Evolutionary conservation across 2,329 filamentous ascomycete species (phyloP).

Genomic region (Trichoderma hamatum): DNA sequence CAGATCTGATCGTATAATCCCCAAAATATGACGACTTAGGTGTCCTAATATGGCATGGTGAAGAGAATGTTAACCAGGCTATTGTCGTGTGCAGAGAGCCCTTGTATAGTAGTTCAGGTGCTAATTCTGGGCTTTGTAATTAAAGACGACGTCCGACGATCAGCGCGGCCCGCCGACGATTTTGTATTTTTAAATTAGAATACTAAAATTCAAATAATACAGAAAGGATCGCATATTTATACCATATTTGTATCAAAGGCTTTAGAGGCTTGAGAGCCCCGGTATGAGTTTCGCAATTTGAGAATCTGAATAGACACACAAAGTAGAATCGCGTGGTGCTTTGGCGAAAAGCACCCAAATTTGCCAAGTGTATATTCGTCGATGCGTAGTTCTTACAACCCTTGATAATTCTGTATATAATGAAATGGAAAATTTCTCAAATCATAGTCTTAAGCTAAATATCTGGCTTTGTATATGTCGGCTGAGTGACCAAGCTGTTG

Average conservation of each 20-base stretch:
- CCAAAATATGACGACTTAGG: neutral
- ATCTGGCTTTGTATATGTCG: neutral
- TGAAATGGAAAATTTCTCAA: no score
- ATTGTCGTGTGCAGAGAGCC: no score
- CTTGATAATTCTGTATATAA: neutral
- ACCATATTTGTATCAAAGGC: no score
- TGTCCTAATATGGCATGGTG: neutral
- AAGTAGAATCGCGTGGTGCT: neutral
- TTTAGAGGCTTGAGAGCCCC: no score
- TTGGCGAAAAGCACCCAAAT: neutral
- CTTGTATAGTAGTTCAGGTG: no score
- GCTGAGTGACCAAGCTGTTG: no score
- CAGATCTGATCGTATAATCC: neutral
- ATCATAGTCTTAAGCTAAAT: neutral
- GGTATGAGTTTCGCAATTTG: neutral
- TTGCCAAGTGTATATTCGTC: neutral
- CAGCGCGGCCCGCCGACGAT: no score
- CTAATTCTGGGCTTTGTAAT: no score
- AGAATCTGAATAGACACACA: neutral
- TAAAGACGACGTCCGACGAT: no score
- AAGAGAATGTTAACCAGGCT: neutral
- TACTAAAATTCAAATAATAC: no score
- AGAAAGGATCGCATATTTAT: no score
- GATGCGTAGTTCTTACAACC: neutral
- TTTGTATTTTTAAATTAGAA: no score